Conservation (phyloP, 1,284 basidiomycete genomes). For the Waitea zeae region DNA sequence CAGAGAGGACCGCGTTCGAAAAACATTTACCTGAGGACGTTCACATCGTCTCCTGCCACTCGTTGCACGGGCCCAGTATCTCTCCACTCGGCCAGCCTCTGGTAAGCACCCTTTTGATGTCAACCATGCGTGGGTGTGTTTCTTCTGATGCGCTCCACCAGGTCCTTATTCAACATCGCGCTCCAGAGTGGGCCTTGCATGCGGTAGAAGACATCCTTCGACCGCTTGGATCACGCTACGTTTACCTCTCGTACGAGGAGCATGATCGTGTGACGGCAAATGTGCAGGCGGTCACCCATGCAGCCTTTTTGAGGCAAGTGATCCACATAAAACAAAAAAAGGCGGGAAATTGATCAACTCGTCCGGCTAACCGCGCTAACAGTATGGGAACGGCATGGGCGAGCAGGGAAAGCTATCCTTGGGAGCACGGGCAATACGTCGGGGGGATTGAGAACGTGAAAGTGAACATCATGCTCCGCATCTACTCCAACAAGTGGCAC, state of each 20-base stretch:
- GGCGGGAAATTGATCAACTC: too few relatives aligned
- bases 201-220: slow-evolving; percentile 77
- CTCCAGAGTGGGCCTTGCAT: slow-evolving; percentile 51
- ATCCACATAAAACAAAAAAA: too few relatives aligned
- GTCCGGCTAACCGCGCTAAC: slow-evolving; percentile 5
- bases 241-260: slow-evolving; percentile 89
- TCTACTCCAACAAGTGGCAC: slow-evolving; percentile 97
- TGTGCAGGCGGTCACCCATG: slow-evolving; percentile 96
- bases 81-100: slow-evolving; percentile 86
- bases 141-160: slow-evolving; percentile 16
- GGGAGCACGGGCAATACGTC: slow-evolving; percentile 90
- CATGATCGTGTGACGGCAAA: slow-evolving; percentile 96
- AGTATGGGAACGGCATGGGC: slow-evolving; percentile 98
- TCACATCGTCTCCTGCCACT: slow-evolving; percentile 86
- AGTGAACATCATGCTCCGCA: slow-evolving; percentile 92
- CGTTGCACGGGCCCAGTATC: slow-evolving; percentile 87
- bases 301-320: slow-evolving; percentile 81
- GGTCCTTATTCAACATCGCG: slow-evolving; percentile 86
- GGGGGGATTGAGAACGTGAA: slow-evolving; percentile 99
- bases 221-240: slow-evolving; percentile 76
- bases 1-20: slow-evolving; percentile 86
- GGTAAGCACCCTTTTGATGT: slow-evolving; percentile 34
- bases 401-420: slow-evolving; percentile 68
- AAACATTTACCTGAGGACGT: slow-evolving; percentile 75
- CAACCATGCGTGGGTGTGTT: slow-evolving; percentile 1